These are phyloP conservation scores for Akanthomyces dipterigenus DNA, from an alignment of 2,329 filamentous ascomycete species.

Conservation along the genomic window DNA sequence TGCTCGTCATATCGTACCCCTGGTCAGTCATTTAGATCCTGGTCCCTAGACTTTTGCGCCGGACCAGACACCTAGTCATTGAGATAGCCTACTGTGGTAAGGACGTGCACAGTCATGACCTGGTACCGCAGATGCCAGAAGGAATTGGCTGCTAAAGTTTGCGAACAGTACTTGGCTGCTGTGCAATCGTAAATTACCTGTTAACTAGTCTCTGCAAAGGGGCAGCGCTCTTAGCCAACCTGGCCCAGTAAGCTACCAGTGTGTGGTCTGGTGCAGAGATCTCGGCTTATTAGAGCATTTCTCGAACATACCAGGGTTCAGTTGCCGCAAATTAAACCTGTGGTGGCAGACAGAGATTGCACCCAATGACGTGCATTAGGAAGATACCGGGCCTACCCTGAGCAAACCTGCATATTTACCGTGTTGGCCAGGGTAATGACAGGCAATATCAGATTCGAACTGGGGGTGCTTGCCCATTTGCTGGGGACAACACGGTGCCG, in stretches of 20 bases:
- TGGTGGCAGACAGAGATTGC: not conserved
- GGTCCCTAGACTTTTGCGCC: not conserved
- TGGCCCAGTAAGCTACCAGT: too few relatives aligned
- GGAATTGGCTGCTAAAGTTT: not conserved
- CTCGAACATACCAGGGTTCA: not conserved
- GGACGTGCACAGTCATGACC: not conserved
- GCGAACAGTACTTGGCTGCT: not conserved
- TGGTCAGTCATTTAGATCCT: not conserved
- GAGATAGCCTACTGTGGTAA: too few relatives aligned
- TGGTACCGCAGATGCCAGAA: not conserved
- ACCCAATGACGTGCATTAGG: conserved; percentile 4
- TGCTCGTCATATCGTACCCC: conserved; percentile 9
- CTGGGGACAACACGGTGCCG: not conserved
- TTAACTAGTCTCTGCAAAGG: conserved; percentile 1
- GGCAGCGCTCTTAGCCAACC: not conserved
- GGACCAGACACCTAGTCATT: not conserved
- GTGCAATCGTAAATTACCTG: too few relatives aligned
- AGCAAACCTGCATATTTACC: not conserved
- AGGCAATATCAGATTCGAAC: not conserved
- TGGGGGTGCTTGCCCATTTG: not conserved
- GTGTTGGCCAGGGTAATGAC: not conserved
- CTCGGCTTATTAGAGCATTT: not conserved
- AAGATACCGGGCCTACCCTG: not conserved
- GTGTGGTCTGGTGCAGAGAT: not conserved
- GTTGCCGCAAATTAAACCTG: conserved; percentile 3